Conservation (phyloP, 257 asterid genomes). For the Echium plantagineum region DNA sequence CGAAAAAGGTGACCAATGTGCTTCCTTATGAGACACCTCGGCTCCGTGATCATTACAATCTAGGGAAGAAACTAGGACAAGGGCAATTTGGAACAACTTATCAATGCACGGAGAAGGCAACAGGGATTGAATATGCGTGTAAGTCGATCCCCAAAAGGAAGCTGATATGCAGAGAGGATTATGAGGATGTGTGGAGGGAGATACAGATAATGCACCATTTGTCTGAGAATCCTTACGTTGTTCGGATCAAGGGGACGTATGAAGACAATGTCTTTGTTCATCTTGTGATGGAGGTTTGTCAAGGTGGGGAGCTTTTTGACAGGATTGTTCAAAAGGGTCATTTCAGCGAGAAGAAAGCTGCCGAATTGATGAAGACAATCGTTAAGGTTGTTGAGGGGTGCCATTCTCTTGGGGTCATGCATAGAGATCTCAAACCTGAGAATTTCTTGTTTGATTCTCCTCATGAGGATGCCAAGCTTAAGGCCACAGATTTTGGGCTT, state of each 20-base stretch:
- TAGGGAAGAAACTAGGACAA: conserved; percentile 76
- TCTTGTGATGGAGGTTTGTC: conserved; percentile 75
- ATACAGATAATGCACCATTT: conserved; percentile 94
- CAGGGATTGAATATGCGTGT: conserved; percentile 75
- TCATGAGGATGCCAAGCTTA: conserved; percentile 80
- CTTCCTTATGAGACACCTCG: conserved; percentile 83
- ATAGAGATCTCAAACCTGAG: conserved; percentile 89
- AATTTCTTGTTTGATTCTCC: conserved; percentile 67
- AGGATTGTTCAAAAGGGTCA: conserved; percentile 82
- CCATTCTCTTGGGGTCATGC: conserved; percentile 91
- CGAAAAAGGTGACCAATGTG: conserved; percentile 10
- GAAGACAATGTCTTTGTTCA: conserved; percentile 79
- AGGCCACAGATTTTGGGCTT: conserved; percentile 83
- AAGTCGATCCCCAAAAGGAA: conserved; percentile 91
- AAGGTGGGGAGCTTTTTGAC: conserved; percentile 84
- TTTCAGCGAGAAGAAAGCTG: conserved; percentile 69
- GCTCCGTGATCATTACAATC: conserved; percentile 60
- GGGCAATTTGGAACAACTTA: conserved; percentile 94
- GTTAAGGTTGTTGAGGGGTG: conserved; percentile 84
- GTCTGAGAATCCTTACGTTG: conserved; percentile 63
- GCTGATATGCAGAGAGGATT: conserved; percentile 73
- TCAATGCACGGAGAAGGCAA: conserved; percentile 69
- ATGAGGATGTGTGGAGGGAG: conserved; percentile 91
- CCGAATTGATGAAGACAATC: conserved; percentile 66
- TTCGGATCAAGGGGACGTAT: conserved; percentile 69